Conservation (phyloP, 1,284 basidiomycete species). For the Apiotrichum akiyoshidainum region DNA sequence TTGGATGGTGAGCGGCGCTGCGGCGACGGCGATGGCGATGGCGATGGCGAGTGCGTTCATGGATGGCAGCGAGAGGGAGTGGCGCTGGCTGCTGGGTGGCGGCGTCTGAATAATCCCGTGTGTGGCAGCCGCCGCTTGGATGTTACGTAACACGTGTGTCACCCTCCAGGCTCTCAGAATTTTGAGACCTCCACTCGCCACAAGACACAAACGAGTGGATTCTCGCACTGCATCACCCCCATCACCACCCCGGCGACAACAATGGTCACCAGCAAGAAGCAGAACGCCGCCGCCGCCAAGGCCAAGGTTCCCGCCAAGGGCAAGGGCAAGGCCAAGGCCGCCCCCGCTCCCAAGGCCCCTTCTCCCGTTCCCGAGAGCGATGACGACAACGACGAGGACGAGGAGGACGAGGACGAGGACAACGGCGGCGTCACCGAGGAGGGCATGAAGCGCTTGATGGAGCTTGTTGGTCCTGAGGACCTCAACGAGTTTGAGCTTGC, state of each 20-base stretch:
- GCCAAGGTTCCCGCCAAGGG: constrained; percentile 29
- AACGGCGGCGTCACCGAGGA: constrained; percentile 81
- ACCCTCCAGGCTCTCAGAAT: not conserved
- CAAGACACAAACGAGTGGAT: constrained; percentile 15
- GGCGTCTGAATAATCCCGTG: not conserved
- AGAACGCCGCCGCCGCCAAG: constrained; percentile 17
- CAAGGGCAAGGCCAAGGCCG: constrained; percentile 16
- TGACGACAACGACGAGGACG: constrained; percentile 28
- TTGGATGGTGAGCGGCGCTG: not conserved
- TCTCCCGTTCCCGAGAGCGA: constrained; percentile 11
- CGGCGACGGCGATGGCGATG: not conserved
- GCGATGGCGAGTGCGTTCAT: not conserved
- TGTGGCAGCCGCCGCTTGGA: not conserved
- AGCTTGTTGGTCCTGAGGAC: constrained; percentile 58
- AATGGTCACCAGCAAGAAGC: constrained; percentile 44
- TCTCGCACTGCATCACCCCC: not conserved
- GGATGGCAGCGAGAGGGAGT: no score
- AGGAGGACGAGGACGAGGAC: constrained; percentile 57
- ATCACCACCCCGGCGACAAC: constrained; percentile 8
- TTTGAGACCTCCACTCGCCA: constrained; percentile 14
- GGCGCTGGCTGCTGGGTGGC: no score
- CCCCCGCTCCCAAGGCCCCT: constrained; percentile 13
- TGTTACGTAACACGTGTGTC: not conserved
- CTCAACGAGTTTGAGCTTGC: constrained; percentile 40
- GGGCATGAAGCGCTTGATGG: constrained; percentile 66